Evolutionary conservation across 2,329 filamentous ascomycete genomes (phyloP).

Genomic region (Colletotrichum costaricense): DNA sequence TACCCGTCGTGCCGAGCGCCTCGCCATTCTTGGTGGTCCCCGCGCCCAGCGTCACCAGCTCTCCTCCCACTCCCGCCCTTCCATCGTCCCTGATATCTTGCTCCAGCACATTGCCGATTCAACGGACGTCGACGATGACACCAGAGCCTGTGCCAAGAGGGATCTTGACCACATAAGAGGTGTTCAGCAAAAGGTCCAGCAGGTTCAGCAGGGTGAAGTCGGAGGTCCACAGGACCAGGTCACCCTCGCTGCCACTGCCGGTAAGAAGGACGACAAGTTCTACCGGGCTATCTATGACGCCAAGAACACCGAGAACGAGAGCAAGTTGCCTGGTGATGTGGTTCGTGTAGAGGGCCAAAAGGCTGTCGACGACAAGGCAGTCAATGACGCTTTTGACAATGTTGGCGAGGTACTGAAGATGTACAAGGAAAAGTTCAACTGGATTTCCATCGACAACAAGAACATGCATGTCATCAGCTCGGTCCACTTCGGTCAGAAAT

Average conservation of each 20-base stretch:
- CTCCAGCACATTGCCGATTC: constrained; percentile 16
- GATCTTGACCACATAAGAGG: constrained; percentile 52
- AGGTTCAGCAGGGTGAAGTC: constrained; percentile 43
- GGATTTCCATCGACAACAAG: constrained; percentile 64
- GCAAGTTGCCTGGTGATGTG: constrained; percentile 54
- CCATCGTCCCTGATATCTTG: constrained; percentile 15
- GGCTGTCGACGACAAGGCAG: constrained; percentile 52
- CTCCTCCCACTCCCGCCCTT: constrained; percentile 15
- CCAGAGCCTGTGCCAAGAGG: constrained; percentile 48
- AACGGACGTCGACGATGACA: constrained; percentile 49
- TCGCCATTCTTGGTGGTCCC: constrained; percentile 47
- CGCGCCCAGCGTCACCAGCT: constrained; percentile 41
- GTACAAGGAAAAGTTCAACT: constrained; percentile 60
- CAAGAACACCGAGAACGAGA: constrained; percentile 49
- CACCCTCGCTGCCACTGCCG: constrained; percentile 36
- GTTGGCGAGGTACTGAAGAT: constrained; percentile 61
- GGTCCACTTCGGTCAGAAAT: constrained; percentile 62
- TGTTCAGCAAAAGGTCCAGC: constrained; percentile 43
- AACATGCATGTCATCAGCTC: constrained; percentile 61
- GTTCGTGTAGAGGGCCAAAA: constrained; percentile 56
- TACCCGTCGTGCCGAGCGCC: constrained; percentile 46
- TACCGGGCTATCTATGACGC: constrained; percentile 59
- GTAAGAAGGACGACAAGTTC: constrained; percentile 41
- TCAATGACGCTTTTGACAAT: constrained; percentile 63
- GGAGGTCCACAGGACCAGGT: constrained; percentile 27